These are phyloP conservation scores for Scheffersomyces quercinus DNA, from an alignment of 1,139 yeast genomes.

Conservation along the genomic window DNA sequence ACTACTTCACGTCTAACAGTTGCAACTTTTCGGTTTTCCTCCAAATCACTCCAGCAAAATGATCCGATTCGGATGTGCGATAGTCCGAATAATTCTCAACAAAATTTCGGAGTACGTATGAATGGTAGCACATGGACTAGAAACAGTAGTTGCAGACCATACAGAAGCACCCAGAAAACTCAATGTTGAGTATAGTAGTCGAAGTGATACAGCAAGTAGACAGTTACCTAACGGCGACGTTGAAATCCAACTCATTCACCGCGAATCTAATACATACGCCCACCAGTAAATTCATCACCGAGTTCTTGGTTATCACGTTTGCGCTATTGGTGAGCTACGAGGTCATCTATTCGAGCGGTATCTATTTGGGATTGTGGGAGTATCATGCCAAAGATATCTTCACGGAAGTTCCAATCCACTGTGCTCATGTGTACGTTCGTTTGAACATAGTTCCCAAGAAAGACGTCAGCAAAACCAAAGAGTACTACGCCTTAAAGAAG, in stretches of 20 bases:
- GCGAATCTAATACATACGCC: slow-evolving; percentile 29
- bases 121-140: too few relatives aligned
- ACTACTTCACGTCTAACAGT: too few relatives aligned
- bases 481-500: slow-evolving; percentile 30
- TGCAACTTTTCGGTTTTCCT: too few relatives aligned
- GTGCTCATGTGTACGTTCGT: slow-evolving; percentile 68
- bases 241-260: slow-evolving; percentile 25
- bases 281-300: slow-evolving; percentile 41
- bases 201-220: not conserved
- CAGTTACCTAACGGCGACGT: slow-evolving; percentile 5
- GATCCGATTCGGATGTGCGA: too few relatives aligned
- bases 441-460: slow-evolving; percentile 40
- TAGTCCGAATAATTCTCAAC: too few relatives aligned
- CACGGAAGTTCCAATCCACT: slow-evolving; percentile 70
- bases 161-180: too few relatives aligned
- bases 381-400: slow-evolving; percentile 68
- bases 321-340: slow-evolving; percentile 43
- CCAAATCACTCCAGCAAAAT: too few relatives aligned
- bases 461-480: slow-evolving; percentile 18
- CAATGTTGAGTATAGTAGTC: not conserved
- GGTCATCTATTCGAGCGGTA: slow-evolving; percentile 47
- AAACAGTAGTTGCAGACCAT: too few relatives aligned
- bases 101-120: too few relatives aligned
- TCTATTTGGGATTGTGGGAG: slow-evolving; percentile 52
- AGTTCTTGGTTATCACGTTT: slow-evolving; percentile 36